Base-by-base conservation (phyloP, 2,329 filamentous ascomycete genomes). In the Graphium sp. region DNA sequence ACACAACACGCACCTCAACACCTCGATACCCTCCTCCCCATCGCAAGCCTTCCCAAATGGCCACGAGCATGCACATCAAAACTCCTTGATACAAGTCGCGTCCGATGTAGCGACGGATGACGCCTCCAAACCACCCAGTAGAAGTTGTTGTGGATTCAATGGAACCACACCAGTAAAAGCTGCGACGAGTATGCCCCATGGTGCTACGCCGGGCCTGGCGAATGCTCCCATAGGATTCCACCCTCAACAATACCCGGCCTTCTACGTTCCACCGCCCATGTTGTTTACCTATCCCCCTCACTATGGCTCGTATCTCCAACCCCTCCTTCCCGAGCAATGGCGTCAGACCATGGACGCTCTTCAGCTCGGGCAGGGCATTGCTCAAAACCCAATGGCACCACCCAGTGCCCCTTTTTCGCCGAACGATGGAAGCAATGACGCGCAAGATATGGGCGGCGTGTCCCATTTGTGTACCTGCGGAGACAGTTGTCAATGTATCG, bases 401-500 rank as follows among this genome's bases (percentile, higher is more conserved):
- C 29, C 29, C 14, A 27, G n/a, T n/a, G 27, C 29, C n/a, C 29
- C 29, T 8, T n/a, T n/a, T n/a, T n/a, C n/a, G n/a, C n/a, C n/a
- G n/a, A n/a, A n/a, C n/a, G n/a, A n/a, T n/a, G n/a, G n/a, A n/a
- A n/a, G n/a, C n/a, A n/a, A n/a, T n/a, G n/a, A n/a, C n/a, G n/a
- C n/a, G n/a, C n/a, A n/a, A n/a, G n/a, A n/a, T n/a, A 21, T 24
- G 13, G 14, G 26, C 11, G 29, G 47, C 37, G 55, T 47, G 13
- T 51, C 44, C 30, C 52, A 53, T 25, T 53, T 47, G 30, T 81
- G 75, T 39, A 56, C 57, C 26, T 81, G 75, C 41, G 75, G 75
- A 13, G 66, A 74, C 30, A 55, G 55, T 17, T 81, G 75, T 37
- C 62, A 72, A 37, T 81, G 75, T 41, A 53, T 79, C 20, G 74